phyloP scores from a whole-genome alignment of 164 flowering plant genomes.

The Vitis amurensis region DNA sequence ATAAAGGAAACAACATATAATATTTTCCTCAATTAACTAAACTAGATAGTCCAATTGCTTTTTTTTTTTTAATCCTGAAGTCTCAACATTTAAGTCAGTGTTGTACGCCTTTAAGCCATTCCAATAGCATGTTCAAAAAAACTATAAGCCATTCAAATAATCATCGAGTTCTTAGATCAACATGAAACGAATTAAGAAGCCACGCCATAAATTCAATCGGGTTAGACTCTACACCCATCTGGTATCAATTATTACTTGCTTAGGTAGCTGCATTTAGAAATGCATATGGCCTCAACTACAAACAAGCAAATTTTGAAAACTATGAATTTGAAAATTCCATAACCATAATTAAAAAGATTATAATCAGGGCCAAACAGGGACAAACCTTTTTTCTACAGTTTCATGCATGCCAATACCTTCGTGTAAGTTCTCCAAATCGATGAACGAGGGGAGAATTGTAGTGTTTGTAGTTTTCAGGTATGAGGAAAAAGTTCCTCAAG shows the following conservation, averaged over 20 bases:
- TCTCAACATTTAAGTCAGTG: too few species aligned
- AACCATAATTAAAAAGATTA: background rate
- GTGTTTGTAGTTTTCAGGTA: conserved; percentile 83
- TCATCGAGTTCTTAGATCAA: conserved; percentile 50
- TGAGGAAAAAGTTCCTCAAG: conserved; percentile 92
- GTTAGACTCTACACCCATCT: conserved; percentile 85
- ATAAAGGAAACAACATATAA: too few species aligned
- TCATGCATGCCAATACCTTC: conserved; percentile 94
- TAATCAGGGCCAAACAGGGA: background rate
- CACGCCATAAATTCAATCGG: conserved; percentile 98
- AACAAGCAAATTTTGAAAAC: conserved; percentile 5
- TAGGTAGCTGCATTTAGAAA: conserved; percentile 96
- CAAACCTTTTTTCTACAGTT: conserved; percentile 95
- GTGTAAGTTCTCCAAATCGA: conserved; percentile 90
- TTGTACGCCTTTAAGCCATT: too few species aligned
- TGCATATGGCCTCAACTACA: conserved; percentile 94
- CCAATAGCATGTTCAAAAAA: too few species aligned
- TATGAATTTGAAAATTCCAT: background rate
- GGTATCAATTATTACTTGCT: conserved; percentile 84
- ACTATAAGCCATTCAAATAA: too few species aligned
- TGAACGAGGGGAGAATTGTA: conserved; percentile 90
- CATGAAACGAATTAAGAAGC: conserved; percentile 89
- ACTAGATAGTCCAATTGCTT: too few species aligned
- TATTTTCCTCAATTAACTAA: too few species aligned
- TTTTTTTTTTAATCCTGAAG: too few species aligned